Evolutionary conservation across 2,329 filamentous ascomycete species (phyloP).

Genomic region (Neocatenulostroma microsporum): DNA sequence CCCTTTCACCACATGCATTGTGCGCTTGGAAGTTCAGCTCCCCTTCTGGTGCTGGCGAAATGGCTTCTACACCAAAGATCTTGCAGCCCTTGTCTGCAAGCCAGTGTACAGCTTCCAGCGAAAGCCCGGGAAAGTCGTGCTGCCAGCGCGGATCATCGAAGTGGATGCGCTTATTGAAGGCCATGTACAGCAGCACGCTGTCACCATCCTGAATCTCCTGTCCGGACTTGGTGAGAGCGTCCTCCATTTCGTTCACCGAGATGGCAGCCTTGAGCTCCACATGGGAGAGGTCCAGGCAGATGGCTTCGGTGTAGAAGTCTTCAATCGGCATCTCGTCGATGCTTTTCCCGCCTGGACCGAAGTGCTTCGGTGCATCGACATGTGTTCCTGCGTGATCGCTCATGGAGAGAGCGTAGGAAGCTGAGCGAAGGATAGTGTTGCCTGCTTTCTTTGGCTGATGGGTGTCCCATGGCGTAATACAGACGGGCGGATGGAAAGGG

Average conservation of each 20-base stretch:
- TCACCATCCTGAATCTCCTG: conserved; percentile 20
- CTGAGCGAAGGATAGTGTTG: conserved; percentile 19
- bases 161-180: conserved; percentile 18
- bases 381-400: conserved; percentile 24
- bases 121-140: conserved; percentile 22
- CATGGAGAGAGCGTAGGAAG: conserved; percentile 22
- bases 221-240: conserved; percentile 15
- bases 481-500: conserved; percentile 21
- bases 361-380: conserved; percentile 25
- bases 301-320: conserved; percentile 22
- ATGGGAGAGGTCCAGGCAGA: conserved; percentile 22
- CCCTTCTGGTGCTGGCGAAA: conserved; percentile 21
- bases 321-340: conserved; percentile 23
- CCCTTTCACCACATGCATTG: conserved; percentile 21
- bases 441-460: conserved; percentile 23
- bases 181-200: conserved; percentile 22
- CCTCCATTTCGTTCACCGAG: conserved; percentile 19
- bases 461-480: conserved; percentile 20
- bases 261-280: conserved; percentile 19
- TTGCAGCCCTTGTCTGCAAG: conserved; percentile 22
- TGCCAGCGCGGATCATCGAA: conserved; percentile 24
- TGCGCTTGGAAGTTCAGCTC: conserved; percentile 23
- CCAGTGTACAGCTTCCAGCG: conserved; percentile 21
- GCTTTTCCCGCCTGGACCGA: conserved; percentile 19
- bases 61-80: conserved; percentile 24